phyloP scores from a whole-genome alignment of 2,329 filamentous ascomycete species.

The Calonectria montana region DNA sequence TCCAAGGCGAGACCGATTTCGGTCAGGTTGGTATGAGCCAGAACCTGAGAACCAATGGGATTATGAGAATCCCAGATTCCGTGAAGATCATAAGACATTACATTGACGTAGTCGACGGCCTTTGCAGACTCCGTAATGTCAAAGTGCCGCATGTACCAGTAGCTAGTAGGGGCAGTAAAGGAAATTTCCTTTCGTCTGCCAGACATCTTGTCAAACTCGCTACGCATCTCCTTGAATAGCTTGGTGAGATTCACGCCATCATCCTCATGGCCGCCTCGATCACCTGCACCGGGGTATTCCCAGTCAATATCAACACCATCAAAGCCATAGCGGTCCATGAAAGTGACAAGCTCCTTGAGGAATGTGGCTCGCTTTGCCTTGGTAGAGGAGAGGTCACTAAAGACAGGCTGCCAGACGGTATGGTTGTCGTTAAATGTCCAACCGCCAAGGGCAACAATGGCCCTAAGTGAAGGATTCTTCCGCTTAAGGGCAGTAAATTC shows the following conservation, averaged over 20 bases:
- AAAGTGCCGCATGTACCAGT: neutral
- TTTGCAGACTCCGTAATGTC: neutral
- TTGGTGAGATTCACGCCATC: neutral
- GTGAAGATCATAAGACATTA: constrained; percentile 4
- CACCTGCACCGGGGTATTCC: neutral
- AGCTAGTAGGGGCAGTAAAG: neutral
- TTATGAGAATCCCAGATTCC: constrained; percentile 7
- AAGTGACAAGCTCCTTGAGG: neutral
- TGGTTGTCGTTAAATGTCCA: neutral
- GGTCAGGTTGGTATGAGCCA: constrained; percentile 57
- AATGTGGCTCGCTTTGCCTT: neutral
- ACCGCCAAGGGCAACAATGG: neutral
- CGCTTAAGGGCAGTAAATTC: constrained; percentile 1
- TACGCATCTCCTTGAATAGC: neutral
- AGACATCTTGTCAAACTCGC: neutral
- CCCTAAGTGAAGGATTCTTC: neutral
- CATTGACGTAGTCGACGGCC: neutral
- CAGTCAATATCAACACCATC: neutral
- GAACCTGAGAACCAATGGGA: neutral
- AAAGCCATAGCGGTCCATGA: neutral
- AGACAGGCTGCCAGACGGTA: neutral
- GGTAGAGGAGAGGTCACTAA: neutral
- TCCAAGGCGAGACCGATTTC: constrained; percentile 55
- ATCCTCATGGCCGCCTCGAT: neutral
- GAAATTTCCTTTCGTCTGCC: neutral